Evolutionary conservation across 2,329 filamentous ascomycete genomes (phyloP), one percentile per base, ranked within the genome.

Genomic region (Sodiomyces alkalinus): DNA sequence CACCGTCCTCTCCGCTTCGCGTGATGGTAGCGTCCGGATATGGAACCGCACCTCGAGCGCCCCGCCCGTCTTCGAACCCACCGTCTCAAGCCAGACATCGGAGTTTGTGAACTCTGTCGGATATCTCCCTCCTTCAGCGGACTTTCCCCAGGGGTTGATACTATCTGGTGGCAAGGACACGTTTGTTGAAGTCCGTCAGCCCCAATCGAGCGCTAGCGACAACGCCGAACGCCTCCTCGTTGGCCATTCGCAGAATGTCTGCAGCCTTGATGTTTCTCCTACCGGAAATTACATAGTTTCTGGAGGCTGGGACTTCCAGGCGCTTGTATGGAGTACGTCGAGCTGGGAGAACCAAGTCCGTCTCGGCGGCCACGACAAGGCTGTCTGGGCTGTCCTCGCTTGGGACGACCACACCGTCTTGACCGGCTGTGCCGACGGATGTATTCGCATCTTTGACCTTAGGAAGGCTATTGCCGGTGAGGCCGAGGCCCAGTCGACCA

Each of bases 261-360:
- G 87, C 49, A 68, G 86, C 7, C 56, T 98, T 24, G 82, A 92
- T 43, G 75, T 82, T 11, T 77, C 76, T 28, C 68, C 77, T 1
- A 68, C 74, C 33, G 78, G 76, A 2, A 68, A 59, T 25, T 81
- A 74, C 49, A 64, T 96, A 22, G 75, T 94, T 26, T 96, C 87
- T 39, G 90, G 87, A 18, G 81, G 86, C 43, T 98, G 90, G 90
- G 90, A 98, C 52, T 72, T 72, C 17, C 79, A 85, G 38, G 86
- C 83, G 17, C 76, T 83, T 30, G 58, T 96, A 29, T 98, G 90
- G 90, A 68, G 65, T 37, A 60, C 90, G n/a, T 70, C 71, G 22
- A 85, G 78, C 39, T 94, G 87, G 81, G 83, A 92, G 46, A 70
- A 70, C 7, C 70, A 80, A 38, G 56, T 74, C 9, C 47, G 18